Conservation (phyloP, 345 rosid species). For the Fremontodendron californicum region DNA sequence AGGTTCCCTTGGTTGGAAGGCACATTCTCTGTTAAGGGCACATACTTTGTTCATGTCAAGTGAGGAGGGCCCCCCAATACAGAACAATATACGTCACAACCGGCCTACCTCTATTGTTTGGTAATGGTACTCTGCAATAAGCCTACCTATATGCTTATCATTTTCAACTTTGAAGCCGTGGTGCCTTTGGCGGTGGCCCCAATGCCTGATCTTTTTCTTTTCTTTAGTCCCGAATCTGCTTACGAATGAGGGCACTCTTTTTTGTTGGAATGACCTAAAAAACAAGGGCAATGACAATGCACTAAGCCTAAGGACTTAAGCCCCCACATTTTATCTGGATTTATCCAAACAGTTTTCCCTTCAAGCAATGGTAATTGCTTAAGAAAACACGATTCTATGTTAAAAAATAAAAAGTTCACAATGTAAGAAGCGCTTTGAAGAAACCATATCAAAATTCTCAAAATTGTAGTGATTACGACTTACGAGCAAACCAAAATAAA, state of each 20-base stretch:
- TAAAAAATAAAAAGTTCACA: not conserved
- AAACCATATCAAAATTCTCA: not conserved
- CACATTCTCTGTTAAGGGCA: not conserved
- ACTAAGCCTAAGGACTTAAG: not conserved
- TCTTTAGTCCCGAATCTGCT: not conserved
- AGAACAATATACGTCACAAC: not conserved
- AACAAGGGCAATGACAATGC: conserved; percentile 15
- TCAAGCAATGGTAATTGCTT: not conserved
- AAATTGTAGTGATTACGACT: not conserved
- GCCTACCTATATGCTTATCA: not conserved
- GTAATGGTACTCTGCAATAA: not conserved
- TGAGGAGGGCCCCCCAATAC: not conserved
- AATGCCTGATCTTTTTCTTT: not conserved
- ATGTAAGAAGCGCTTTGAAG: not conserved
- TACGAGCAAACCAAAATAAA: not conserved
- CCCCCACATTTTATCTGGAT: not conserved
- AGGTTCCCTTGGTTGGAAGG: conserved; percentile 22
- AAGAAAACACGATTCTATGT: not conserved
- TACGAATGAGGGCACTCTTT: not conserved
- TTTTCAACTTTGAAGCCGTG: conserved; percentile 14
- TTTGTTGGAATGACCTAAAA: conserved; percentile 15
- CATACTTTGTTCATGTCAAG: not conserved
- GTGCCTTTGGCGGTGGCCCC: conserved; percentile 25
- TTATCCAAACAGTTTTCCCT: conserved; percentile 9
- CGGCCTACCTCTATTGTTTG: not conserved